phyloP scores from a whole-genome alignment of 768 basidiomycete genomes.

The Russula earlei region DNA sequence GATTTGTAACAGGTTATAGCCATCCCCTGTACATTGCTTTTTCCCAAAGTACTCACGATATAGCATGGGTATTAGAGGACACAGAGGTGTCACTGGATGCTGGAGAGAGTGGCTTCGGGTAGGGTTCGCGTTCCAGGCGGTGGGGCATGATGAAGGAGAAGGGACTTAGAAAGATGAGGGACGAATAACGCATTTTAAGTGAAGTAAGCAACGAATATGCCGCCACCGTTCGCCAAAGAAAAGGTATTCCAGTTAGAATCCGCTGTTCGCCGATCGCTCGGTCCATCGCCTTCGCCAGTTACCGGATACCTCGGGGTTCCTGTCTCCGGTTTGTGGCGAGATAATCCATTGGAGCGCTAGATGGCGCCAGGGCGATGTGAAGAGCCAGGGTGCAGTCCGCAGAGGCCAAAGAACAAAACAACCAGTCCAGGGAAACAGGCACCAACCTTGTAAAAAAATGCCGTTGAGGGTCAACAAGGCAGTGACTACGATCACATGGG shows the following conservation, averaged over 20 bases:
- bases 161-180: slow-evolving; percentile 5
- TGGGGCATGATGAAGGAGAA: slow-evolving; percentile 16
- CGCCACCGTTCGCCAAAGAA: slow-evolving; percentile 11
- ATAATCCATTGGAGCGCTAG: slow-evolving; percentile 9
- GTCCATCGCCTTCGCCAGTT: background rate
- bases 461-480: slow-evolving; percentile 11
- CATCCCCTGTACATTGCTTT: background rate
- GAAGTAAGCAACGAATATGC: slow-evolving; percentile 13
- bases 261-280: slow-evolving; percentile 10
- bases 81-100: slow-evolving; percentile 10
- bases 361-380: slow-evolving; percentile 12
- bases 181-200: slow-evolving; percentile 14
- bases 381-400: slow-evolving; percentile 8
- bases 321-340: slow-evolving; percentile 17
- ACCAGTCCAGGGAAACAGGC: slow-evolving; percentile 5
- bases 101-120: slow-evolving; percentile 10
- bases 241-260: slow-evolving; percentile 7
- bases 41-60: slow-evolving; percentile 6
- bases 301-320: slow-evolving; percentile 1
- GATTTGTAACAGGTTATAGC: background rate
- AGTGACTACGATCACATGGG: slow-evolving; percentile 12
- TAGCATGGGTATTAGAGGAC: background rate
- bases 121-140: slow-evolving; percentile 15
- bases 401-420: slow-evolving; percentile 1
- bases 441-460: slow-evolving; percentile 16